These are phyloP conservation scores for Acer negundo DNA, from an alignment of 345 rosid species.

Conservation along the genomic window DNA sequence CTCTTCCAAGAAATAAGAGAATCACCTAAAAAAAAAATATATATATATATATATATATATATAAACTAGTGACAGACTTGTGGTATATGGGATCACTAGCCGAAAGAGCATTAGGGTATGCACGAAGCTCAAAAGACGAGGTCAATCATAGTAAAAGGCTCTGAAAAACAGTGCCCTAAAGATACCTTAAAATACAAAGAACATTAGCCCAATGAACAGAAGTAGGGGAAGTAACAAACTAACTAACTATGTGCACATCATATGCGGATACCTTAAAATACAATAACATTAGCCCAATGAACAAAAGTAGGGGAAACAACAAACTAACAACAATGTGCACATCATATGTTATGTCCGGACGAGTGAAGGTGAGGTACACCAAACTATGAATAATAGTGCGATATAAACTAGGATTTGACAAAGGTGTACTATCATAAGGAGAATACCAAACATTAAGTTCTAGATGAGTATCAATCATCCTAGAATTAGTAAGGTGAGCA, in stretches of 20 bases:
- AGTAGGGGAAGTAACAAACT: no score
- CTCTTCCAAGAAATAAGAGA: neutral
- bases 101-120: neutral
- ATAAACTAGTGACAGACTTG: neutral
- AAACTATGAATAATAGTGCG: neutral
- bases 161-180: neutral
- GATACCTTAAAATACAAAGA: neutral
- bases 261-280: neutral
- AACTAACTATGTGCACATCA: no score
- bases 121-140: neutral
- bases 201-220: no score
- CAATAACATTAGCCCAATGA: no score
- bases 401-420: neutral
- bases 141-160: neutral
- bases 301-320: no score
- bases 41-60: no score
- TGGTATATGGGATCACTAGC: neutral
- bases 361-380: conserved; percentile 10
- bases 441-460: neutral
- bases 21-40: neutral
- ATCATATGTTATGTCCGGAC: neutral
- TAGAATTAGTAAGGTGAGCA: conserved; percentile 4
- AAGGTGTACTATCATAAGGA: neutral
- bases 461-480: neutral
- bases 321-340: no score